Base-by-base conservation (phyloP, 345 rosid species). In the Brassica juncea region DNA sequence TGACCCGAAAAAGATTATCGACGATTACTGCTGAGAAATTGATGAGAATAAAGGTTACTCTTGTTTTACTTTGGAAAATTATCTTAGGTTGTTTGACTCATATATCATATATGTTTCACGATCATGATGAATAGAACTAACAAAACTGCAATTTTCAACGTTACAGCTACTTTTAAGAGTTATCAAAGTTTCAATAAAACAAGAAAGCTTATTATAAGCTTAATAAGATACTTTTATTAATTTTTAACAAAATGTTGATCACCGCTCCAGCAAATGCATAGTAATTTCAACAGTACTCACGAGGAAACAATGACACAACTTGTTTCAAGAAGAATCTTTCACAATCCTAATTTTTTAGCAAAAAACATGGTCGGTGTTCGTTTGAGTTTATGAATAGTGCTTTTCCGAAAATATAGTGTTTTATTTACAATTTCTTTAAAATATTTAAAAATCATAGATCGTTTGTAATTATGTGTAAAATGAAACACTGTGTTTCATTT, bases 71-170 rank as follows among this genome's bases (percentile, higher is more conserved):
- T 37, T 47, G 16, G 54, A 47, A 37, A 47, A 47, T 47, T 15
- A 47, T 25, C 15, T 34, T 61, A 61, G 8, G 19, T 32, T 77
- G 62, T 69, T 47, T 47, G 39, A 61, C 79, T 68, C 34, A 69
- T 60, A 3, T 70, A 42, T 62, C 15, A 52, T n/a, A 47, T 77
- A 23, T 21, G 54, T 70, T 70, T 70, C 55, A 23, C 71, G 59
- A 67, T 57, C 39, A 10, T 68, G 68, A 14, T 32, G 59, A 54
- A 25, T 27, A 3, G 28, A n/a, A 19, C 23, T 75, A 59, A 30
- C 14, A 21, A 47, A 69, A 31, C 63, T 31, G 49, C 62, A 60
- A 2, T 9, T 42, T 71, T 64, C 71, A 77, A 70, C 81, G 52
- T 54, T 9, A 47, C 70, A 77, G 37, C 80, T 77, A 54, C 23